Evolutionary conservation across 805 yeast genomes (phyloP), one percentile per base, ranked within the genome.

Genomic region (Cyberlindnera mycetangii): DNA sequence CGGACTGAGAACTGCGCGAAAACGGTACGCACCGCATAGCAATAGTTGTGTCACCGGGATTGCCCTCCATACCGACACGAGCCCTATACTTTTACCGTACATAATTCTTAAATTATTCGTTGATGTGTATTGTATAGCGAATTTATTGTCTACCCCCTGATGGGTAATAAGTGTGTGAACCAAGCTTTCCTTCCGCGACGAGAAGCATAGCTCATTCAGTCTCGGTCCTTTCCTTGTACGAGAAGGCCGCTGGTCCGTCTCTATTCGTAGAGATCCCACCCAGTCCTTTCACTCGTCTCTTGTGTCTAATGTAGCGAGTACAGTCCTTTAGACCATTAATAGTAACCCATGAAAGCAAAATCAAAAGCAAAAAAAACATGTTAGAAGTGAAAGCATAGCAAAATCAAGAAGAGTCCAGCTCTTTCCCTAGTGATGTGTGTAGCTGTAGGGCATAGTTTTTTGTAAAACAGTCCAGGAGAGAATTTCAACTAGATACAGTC

Each of bases 21-120:
- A 33, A 14, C 22, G 38, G 30, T 35, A 15, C 22, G 38, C 19
- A 20, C 38, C 38, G 24, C 38, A 35, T 8, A 22, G 24, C 18
- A 33, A 32, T 32, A 32, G 28, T 25, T 25, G 12, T 25, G 28
- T 25, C 28, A 25, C 12, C 28, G n/a, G 14, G 28, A 25, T 25
- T 25, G 28, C 28, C 28, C 28, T 25, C 12, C 28, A 4, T 25
- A 25, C 28, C 28, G 28, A 25, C 14, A 11, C 28, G 28, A 25
- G 28, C 14, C 14, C 28, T n/a, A 11, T 25, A 25, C 28, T 25
- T 25, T 25, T n/a, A 7, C 12, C 14, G 28, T 7, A 14, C 18
- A n/a, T 30, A 30, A 11, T 16, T 5, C n/a, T n/a, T n/a, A n/a
- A n/a, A n/a, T n/a, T n/a, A n/a, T n/a, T n/a, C n/a, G n/a, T n/a